These are phyloP conservation scores for Beauveria brongniartii DNA, from an alignment of 2,329 filamentous ascomycete species.

Conservation along the genomic window DNA sequence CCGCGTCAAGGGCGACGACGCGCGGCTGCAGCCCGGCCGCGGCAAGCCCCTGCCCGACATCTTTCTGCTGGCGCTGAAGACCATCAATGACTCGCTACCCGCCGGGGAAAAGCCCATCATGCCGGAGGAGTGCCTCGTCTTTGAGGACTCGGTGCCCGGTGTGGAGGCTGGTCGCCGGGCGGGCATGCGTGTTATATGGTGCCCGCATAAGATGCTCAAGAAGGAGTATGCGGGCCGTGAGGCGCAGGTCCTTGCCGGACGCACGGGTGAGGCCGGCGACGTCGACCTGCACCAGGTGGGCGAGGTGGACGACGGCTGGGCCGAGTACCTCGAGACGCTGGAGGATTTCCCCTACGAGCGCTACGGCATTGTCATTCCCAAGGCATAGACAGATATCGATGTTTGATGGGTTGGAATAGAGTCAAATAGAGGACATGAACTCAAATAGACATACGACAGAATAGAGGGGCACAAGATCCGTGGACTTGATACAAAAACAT, in stretches of 20 bases:
- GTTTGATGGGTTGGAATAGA: background rate
- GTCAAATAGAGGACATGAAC: background rate
- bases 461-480: too few relatives aligned
- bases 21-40: conserved; percentile 65
- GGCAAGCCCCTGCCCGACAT: conserved; percentile 96
- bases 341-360: conserved; percentile 49
- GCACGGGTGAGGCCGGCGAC: conserved; percentile 59
- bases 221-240: conserved; percentile 70
- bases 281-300: conserved; percentile 49
- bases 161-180: conserved; percentile 85
- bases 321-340: conserved; percentile 43
- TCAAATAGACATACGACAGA: background rate
- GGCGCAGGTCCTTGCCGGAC: conserved; percentile 72
- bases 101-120: conserved; percentile 56
- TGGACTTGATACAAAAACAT: too few relatives aligned
- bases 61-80: conserved; percentile 76
- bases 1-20: conserved; percentile 78
- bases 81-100: conserved; percentile 68
- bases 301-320: conserved; percentile 53
- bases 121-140: conserved; percentile 87
- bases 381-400: background rate
- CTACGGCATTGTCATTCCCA: conserved; percentile 46
- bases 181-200: conserved; percentile 93
- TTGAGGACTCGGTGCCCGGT: conserved; percentile 90
- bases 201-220: conserved; percentile 71